Conservation (phyloP, 108 stramenopile species). For the Seminavis robusta region DNA sequence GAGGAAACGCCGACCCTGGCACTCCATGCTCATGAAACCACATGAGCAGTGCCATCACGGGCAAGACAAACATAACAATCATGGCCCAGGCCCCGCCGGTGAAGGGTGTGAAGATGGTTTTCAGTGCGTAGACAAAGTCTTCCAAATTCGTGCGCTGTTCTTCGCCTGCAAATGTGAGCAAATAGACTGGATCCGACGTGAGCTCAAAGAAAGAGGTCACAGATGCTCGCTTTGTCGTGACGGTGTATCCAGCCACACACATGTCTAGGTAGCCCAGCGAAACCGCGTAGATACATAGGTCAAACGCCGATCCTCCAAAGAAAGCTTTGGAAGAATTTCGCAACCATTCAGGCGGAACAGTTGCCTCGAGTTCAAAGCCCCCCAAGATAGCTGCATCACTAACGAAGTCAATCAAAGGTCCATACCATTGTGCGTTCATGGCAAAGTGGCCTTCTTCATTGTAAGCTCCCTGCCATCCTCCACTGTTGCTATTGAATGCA, state of each 20-base stretch:
- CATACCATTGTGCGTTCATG: slow-evolving; percentile 1
- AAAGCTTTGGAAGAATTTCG: slow-evolving; percentile 10
- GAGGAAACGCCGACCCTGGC: slow-evolving; percentile 10
- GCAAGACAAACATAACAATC: slow-evolving; percentile 19
- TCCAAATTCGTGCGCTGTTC: background rate
- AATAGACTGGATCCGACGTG: slow-evolving; percentile 2
- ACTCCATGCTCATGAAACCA: slow-evolving; percentile 12
- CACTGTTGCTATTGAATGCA: slow-evolving; percentile 14
- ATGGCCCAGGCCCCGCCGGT: slow-evolving; percentile 11
- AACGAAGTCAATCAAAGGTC: slow-evolving; percentile 10
- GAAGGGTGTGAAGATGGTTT: slow-evolving; percentile 20
- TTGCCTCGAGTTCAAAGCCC: slow-evolving; percentile 1
- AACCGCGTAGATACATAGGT: slow-evolving; percentile 19
- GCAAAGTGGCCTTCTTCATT: background rate
- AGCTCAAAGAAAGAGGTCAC: slow-evolving; percentile 5
- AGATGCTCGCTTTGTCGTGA: slow-evolving; percentile 14
- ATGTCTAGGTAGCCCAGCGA: slow-evolving; percentile 18
- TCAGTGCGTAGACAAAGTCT: background rate
- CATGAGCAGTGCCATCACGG: slow-evolving; percentile 7
- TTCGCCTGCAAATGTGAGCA: background rate
- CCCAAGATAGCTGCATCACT: background rate
- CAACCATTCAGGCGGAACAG: slow-evolving; percentile 10
- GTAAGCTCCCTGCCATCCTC: slow-evolving; percentile 20
- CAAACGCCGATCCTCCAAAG: slow-evolving; percentile 9
- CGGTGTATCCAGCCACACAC: slow-evolving; percentile 20